phyloP scores from a whole-genome alignment of 768 basidiomycete genomes.

The Russula sp. region DNA sequence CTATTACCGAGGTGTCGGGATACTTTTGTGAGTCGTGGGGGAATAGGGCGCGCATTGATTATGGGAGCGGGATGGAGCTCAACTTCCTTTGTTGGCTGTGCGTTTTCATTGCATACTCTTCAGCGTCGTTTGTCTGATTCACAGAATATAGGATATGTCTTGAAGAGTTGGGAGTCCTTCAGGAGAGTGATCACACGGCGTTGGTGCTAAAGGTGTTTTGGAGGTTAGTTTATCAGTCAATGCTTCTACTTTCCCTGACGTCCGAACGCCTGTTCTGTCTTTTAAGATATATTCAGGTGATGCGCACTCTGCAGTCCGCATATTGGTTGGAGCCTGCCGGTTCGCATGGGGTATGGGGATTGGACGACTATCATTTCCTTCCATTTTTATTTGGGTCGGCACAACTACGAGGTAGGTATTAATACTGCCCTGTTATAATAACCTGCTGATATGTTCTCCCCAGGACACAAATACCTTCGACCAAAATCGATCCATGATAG shows the following conservation, averaged over 20 bases:
- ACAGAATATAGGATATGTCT: constrained; percentile 67
- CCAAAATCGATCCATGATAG: constrained; percentile 91
- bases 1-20: constrained; percentile 63
- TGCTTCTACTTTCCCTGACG: not conserved
- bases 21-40: constrained; percentile 94
- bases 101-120: constrained; percentile 33
- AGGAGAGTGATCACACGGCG: constrained; percentile 62
- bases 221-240: constrained; percentile 47
- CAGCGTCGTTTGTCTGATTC: not conserved
- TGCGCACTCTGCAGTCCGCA: constrained; percentile 84
- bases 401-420: constrained; percentile 56
- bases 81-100: constrained; percentile 98
- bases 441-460: not conserved
- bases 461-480: constrained; percentile 76
- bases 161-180: constrained; percentile 62
- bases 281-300: constrained; percentile 64
- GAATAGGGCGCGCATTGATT: constrained; percentile 87
- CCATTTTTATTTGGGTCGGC: constrained; percentile 87
- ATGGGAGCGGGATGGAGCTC: constrained; percentile 99
- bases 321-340: constrained; percentile 99
- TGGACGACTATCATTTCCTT: constrained; percentile 96
- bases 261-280: not conserved
- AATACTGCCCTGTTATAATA: not conserved
- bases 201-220: constrained; percentile 87
- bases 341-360: constrained; percentile 98